Base-by-base conservation (phyloP, 2,329 filamentous ascomycete species). In the Venturia effusa region DNA sequence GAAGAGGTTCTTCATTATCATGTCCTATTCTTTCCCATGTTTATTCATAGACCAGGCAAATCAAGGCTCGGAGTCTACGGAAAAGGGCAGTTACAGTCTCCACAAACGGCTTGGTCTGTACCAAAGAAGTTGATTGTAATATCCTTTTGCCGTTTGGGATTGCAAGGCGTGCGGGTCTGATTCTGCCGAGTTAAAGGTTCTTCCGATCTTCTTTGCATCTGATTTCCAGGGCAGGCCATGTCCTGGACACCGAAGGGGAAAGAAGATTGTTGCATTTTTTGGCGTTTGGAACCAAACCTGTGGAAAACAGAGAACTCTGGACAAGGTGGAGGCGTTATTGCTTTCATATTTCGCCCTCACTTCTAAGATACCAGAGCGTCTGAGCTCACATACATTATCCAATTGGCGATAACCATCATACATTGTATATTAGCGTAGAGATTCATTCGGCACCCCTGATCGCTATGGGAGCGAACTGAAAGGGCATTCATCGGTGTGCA, bases 341-440 rank as follows among this genome's bases (percentile, higher is more conserved):
- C 32, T 60, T 60, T 27, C 34, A 40, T 60, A 34, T 60, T 60
- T 43, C 40, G 43, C 59, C 13, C 59, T 60, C 59, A 22, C 15
- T 60, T 60, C 59, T 60, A 19, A 41, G 59, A 60, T 60, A 60
- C 59, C 59, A 59, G 55, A 59, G 55, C 37, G 2, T 11, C 17
- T 15, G 17, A 22, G 55, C 55, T 59, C 55, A 59, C 27, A 17
- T 24, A 10, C n/a, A 34, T 34, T 22, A n/a, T n/a, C 30, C 3
- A 13, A 6, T 57, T 57, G 30, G 30, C 27, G 32, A 57, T 34
- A 32, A 6, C 51, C 27, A 34, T 34, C 34, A 22, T 22, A 34
- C 30, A 17, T 57, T 57, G 51, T 57, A 57, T 15, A 57, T 57
- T 57, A 57, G 30, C 6, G 32, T 17, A 30, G n/a, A 37, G 30